Evolutionary conservation across 176 grass and related monocot genomes (phyloP), one percentile per base, ranked within the genome.

Genomic region (Oryza brachyantha): DNA sequence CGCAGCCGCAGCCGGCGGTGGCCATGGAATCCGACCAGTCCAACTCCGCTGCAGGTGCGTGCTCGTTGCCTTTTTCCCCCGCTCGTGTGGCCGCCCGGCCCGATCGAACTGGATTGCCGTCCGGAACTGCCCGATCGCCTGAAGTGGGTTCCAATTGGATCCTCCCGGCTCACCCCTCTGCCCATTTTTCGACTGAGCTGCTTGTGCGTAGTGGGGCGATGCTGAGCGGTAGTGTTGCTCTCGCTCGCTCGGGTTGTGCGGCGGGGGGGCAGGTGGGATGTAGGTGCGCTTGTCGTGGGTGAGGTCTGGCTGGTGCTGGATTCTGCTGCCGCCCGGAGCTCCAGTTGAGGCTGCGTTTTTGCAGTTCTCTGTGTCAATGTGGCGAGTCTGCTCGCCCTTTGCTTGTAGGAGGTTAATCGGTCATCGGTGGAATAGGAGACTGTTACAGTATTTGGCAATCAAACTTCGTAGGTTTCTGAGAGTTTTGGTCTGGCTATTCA

Each of bases 11-110:
- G n/a, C n/a, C n/a, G n/a, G n/a, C n/a, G n/a, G n/a, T n/a, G 39
- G 8, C 75, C 61, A 88, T 88, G 86, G 81, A 84, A 13, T 4
- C 69, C 29, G 38, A 4, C 13, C 69, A 88, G 3, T 21, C 81
- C 42, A 70, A 41, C 76, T 63, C 81, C 76, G 12, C 41, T 70
- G 8, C 81, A 84, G 86, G 86, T 88, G 84, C 71, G 31, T 8
- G 22, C 41, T 31, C 29, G 66, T 6, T 29, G 7, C 67, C 2
- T 10, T 13, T 2, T 32, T 22, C 22, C 14, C 48, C 14, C 12
- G 5, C 55, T 37, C 50, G 4, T 37, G 9, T 32, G 37, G 29
- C n/a, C n/a, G n/a, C n/a, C n/a, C n/a, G n/a, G n/a, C 37, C 62
- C 19, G 70, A 70, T 84, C 70, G 41, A 59, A 40, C 40, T 28